Conservation (phyloP, 176 grass and related monocot species). For the Saccharum spontaneum region DNA sequence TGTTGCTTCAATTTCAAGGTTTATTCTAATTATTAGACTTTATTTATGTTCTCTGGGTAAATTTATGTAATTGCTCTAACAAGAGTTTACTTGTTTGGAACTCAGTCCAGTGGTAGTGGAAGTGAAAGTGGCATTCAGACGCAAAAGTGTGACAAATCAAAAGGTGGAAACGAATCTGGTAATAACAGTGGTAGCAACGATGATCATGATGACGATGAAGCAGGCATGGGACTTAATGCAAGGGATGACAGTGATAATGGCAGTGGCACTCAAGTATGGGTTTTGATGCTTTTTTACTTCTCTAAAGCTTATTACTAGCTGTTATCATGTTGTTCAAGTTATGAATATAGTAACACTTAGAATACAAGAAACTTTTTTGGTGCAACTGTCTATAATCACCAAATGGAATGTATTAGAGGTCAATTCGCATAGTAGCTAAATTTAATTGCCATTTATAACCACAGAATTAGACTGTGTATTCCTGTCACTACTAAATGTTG, state of each 20-base stretch:
- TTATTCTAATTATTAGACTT: not conserved
- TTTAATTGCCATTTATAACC: not conserved
- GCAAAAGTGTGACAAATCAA: constrained; percentile 60
- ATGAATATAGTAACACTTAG: not conserved
- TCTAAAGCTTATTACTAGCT: constrained; percentile 5
- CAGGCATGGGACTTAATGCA: constrained; percentile 57
- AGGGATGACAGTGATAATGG: constrained; percentile 85
- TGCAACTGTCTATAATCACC: not conserved
- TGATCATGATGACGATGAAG: constrained; percentile 38
- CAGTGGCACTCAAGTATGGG: constrained; percentile 77
- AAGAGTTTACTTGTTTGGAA: constrained; percentile 26
- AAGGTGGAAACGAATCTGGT: constrained; percentile 47
- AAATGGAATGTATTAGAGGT: not conserved
- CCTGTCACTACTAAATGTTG: not conserved
- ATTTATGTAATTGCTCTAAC: constrained; percentile 18
- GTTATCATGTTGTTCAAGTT: not conserved
- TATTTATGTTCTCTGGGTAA: constrained; percentile 6
- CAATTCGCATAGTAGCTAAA: not conserved
- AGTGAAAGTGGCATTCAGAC: constrained; percentile 92
- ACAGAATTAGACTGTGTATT: not conserved
- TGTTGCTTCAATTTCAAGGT: constrained; percentile 15
- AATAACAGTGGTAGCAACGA: constrained; percentile 60
- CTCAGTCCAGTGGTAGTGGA: constrained; percentile 86
- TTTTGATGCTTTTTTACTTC: constrained; percentile 25
- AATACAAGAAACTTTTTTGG: not conserved